Conservation (phyloP, 169 alveolate genomes). For the Eimeria brunetti region DNA sequence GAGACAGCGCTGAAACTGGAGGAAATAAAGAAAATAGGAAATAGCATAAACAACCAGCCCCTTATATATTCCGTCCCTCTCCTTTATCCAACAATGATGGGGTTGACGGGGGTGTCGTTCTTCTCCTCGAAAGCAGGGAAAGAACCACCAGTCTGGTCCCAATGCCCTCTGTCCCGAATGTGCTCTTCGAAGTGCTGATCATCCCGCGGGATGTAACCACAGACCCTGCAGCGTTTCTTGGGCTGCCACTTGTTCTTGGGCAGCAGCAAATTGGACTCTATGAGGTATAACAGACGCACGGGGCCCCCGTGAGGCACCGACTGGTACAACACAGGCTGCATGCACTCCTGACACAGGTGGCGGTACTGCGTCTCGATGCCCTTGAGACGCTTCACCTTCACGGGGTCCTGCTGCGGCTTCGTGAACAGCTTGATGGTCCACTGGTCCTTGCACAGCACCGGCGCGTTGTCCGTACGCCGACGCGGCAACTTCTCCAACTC, state of each 20-base stretch:
- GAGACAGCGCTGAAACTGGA: no score
- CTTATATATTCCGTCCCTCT: no score
- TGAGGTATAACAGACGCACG: constrained; percentile 1
- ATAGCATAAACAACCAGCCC: no score
- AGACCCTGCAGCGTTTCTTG: constrained; percentile 56
- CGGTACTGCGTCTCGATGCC: constrained; percentile 77
- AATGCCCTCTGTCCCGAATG: constrained; percentile 71
- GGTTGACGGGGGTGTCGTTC: constrained; percentile 77
- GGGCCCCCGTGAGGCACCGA: constrained; percentile 59
- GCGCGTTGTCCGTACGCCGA: constrained; percentile 80
- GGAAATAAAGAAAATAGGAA: no score
- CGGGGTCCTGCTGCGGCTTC: constrained; percentile 29
- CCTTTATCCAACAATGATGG: constrained; percentile 71
- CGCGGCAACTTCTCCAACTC: constrained; percentile 71
- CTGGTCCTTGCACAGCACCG: constrained; percentile 64
- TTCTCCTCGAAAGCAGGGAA: constrained; percentile 54
- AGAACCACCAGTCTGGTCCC: constrained; percentile 58
- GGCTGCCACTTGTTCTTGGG: constrained; percentile 5
- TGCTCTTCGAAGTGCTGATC: constrained; percentile 78
- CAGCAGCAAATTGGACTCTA: constrained; percentile 50
- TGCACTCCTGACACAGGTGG: constrained; percentile 77
- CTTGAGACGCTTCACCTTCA: constrained; percentile 52
- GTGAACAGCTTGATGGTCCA: constrained; percentile 48
- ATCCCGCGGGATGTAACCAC: constrained; percentile 72
- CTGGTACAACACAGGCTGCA: constrained; percentile 73